A percentile compares a stretch with the other conserved stretches of the same genome.
These are phyloP conservation scores for Evernia prunastri DNA, from an alignment of 495 filamentous ascomycete genomes.

Conservation along the genomic window DNA sequence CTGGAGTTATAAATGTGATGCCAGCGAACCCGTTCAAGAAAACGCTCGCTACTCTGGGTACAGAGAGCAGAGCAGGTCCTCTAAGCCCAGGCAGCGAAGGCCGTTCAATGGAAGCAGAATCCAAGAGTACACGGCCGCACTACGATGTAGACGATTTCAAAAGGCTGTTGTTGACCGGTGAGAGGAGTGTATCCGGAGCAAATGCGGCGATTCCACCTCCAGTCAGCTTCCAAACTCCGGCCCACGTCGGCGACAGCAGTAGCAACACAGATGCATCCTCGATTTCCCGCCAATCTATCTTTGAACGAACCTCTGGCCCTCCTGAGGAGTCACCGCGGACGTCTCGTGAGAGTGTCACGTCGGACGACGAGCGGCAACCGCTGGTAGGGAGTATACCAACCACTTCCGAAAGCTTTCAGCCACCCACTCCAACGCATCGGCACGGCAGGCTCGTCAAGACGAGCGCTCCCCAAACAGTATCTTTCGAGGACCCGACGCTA, in stretches of 20 bases:
- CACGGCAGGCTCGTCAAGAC: slow-evolving; percentile 62
- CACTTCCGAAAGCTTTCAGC: slow-evolving; percentile 34
- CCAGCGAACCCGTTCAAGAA: slow-evolving; percentile 24
- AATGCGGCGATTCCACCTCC: slow-evolving; percentile 10
- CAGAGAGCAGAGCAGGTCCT: slow-evolving; percentile 5
- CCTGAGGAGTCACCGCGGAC: slow-evolving; percentile 41
- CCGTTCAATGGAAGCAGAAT: not conserved
- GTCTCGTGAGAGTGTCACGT: slow-evolving; percentile 38
- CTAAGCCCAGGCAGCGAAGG: not conserved
- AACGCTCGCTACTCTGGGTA: slow-evolving; percentile 12
- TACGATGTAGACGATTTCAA: slow-evolving; percentile 60
- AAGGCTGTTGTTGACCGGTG: slow-evolving; percentile 53
- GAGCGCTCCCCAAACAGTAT: slow-evolving; percentile 26
- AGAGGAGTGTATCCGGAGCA: slow-evolving; percentile 22
- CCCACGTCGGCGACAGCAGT: slow-evolving; percentile 34
- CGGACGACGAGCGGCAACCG: slow-evolving; percentile 37
- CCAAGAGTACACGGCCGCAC: slow-evolving; percentile 26
- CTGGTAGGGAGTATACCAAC: slow-evolving; percentile 27
- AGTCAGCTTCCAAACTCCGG: slow-evolving; percentile 20
- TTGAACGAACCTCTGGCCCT: slow-evolving; percentile 30
- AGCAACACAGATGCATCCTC: slow-evolving; percentile 45
- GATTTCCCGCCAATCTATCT: slow-evolving; percentile 42
- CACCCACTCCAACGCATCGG: slow-evolving; percentile 56
- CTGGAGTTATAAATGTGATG: not conserved
- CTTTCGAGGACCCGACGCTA: slow-evolving; percentile 28